Percentiles rank a stretch among this genome's conserved stretches.
Conservation (phyloP, 805 yeast genomes). For the Kodamaea restingae region DNA sequence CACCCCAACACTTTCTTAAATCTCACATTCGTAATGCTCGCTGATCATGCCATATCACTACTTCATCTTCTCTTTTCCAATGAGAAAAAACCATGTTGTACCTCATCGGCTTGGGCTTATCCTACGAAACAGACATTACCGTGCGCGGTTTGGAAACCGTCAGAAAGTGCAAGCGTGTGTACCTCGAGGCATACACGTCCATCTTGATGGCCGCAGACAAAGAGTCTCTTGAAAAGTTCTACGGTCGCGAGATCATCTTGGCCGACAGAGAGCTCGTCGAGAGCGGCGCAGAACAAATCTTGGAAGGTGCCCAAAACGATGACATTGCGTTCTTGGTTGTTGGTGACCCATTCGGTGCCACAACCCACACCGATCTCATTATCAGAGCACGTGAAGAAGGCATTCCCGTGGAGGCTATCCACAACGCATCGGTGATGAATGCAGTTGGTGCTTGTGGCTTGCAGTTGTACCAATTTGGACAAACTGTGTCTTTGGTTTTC, state of each 20-base stretch:
- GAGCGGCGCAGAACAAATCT: constrained; percentile 76
- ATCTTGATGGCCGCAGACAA: constrained; percentile 90
- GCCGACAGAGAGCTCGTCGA: constrained; percentile 97
- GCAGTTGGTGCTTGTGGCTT: constrained; percentile 98
- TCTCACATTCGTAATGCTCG: too few species aligned
- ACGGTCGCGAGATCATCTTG: constrained; percentile 77
- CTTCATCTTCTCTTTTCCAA: not conserved
- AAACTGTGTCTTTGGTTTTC: constrained; percentile 93
- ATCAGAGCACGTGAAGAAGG: constrained; percentile 84
- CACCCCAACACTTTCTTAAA: too few species aligned
- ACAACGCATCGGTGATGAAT: constrained; percentile 96
- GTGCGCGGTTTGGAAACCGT: constrained; percentile 90
- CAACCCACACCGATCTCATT: constrained; percentile 93
- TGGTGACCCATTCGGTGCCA: constrained; percentile 97
- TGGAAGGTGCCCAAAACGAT: constrained; percentile 69
- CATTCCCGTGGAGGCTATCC: constrained; percentile 76
- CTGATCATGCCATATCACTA: too few species aligned
- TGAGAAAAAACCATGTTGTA: constrained; percentile 59
- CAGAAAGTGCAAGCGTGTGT: constrained; percentile 81
- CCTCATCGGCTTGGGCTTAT: constrained; percentile 86
- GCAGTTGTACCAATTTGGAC: constrained; percentile 93
- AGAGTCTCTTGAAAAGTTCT: constrained; percentile 70
- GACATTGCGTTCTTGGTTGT: constrained; percentile 94
- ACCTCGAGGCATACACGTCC: constrained; percentile 92
- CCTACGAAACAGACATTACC: constrained; percentile 85